A percentile compares a stretch with the other conserved stretches of the same genome.
phyloP scores from a whole-genome alignment of 306 rosid species.

The Fragaria ananassa region DNA sequence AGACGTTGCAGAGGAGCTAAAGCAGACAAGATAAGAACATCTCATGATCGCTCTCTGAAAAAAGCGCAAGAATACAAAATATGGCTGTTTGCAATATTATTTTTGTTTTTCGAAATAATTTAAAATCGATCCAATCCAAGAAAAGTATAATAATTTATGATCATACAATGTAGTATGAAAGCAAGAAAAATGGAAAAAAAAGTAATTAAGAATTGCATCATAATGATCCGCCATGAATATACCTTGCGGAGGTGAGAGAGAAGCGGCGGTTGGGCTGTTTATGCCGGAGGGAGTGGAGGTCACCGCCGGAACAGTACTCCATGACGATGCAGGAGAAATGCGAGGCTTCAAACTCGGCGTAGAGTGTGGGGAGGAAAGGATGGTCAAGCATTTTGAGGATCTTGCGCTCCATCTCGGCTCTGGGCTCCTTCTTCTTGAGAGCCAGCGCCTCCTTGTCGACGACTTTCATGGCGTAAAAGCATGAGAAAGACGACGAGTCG shows the following conservation, averaged over 20 bases:
- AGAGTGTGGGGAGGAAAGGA: slow-evolving; percentile 81
- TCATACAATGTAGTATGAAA: not conserved
- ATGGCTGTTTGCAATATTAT: not conserved
- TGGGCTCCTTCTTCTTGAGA: slow-evolving; percentile 64
- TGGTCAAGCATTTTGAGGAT: slow-evolving; percentile 94
- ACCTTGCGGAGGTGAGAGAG: slow-evolving; percentile 83
- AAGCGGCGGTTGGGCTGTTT: slow-evolving; percentile 66
- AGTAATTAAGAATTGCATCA: not conserved
- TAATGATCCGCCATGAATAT: not conserved
- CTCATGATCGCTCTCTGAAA: slow-evolving; percentile 5
- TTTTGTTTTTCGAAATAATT: not conserved
- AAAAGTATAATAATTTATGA: not conserved
- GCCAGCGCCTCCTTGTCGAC: slow-evolving; percentile 86
- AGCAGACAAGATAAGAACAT: slow-evolving; percentile 39
- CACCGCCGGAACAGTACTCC: slow-evolving; percentile 96
- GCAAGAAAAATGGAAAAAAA: not conserved
- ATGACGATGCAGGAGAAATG: slow-evolving; percentile 92
- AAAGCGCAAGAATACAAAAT: slow-evolving; percentile 33
- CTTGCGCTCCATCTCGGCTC: slow-evolving; percentile 93
- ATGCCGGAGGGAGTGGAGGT: slow-evolving; percentile 82
- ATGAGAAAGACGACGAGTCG: slow-evolving; percentile 7
- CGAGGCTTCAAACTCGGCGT: slow-evolving; percentile 92
- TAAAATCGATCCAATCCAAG: not conserved
- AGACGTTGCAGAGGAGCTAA: slow-evolving; percentile 22
- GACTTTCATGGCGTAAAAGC: slow-evolving; percentile 87